phyloP scores from a whole-genome alignment of 116 monocot genomes.

The Phalaenopsis hybrid region DNA sequence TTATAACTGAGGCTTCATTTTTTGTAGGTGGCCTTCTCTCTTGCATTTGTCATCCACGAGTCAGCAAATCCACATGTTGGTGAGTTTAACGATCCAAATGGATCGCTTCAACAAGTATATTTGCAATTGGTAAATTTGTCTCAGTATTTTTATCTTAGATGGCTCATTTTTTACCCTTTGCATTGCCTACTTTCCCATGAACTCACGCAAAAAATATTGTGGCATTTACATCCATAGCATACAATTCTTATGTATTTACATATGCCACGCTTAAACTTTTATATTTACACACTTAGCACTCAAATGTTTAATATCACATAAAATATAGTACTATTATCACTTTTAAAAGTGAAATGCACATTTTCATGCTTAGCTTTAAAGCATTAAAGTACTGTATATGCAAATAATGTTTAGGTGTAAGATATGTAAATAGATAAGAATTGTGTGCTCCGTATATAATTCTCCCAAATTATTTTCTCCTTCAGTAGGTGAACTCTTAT shows the following conservation, averaged over 20 bases:
- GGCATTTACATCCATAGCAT: too few species aligned
- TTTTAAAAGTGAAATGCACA: too few species aligned
- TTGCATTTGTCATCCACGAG: slow-evolving; percentile 97
- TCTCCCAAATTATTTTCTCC: neutral
- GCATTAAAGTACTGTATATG: too few species aligned
- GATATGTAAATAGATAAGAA: too few species aligned
- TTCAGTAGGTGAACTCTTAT: neutral
- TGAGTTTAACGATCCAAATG: slow-evolving; percentile 21
- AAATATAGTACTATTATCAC: too few species aligned
- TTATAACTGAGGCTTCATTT: neutral
- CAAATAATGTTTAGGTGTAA: too few species aligned
- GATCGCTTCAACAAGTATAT: neutral
- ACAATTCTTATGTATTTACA: too few species aligned
- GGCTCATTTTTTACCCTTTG: neutral
- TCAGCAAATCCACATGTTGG: slow-evolving; percentile 98
- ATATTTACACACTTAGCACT: too few species aligned
- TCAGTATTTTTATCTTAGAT: neutral
- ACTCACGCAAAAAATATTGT: neutral
- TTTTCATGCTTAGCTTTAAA: too few species aligned
- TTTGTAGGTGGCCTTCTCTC: slow-evolving; percentile 73
- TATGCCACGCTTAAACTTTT: too few species aligned
- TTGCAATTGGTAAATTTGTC: neutral
- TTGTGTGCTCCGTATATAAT: too few species aligned
- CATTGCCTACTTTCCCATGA: neutral
- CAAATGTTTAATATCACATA: too few species aligned